Evolutionary conservation across 306 rosid species (phyloP), one percentile per base, ranked within the genome.

Genomic region (Calophaca sinica): DNA sequence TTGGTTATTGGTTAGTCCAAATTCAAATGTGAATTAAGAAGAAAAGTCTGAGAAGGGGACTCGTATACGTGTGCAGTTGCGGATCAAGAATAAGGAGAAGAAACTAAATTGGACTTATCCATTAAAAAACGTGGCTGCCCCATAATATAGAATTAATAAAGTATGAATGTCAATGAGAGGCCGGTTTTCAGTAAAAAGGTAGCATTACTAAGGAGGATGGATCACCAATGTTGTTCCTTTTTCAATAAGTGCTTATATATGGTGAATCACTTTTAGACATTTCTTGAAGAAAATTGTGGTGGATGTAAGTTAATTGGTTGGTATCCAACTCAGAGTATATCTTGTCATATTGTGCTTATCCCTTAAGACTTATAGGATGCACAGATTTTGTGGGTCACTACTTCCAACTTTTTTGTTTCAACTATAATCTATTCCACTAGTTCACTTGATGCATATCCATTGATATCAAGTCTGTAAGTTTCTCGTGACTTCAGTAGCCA

Each of bases 401-500:
- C 14, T 9, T 46, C 9, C 64, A 68, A 52, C 77, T 11, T 60
- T 59, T 74, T 60, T 5, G 53, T 11, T 60, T 49, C 50, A 59
- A 67, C 75, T 20, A 50, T 65, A 10, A 59, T 38, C 58, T 48
- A 7, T 64, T 73, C 69, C 79, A 53, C 46, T 49, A 4, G 39
- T 29, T 49, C 41, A 10, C 11, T 59, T 46, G 3, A 68, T 68
- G 44, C 32, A 49, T 74, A 74, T 74, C 79, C 70, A 51, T 66
- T 45, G 57, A 50, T 26, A 60, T 48, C 12, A 5, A 65, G 57
- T 57, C 29, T 65, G 20, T 14, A 58, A 49, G 48, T 49, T 49
- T 81, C 81, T 62, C 81, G 73, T 81, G 77, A 81, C 69, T 69
- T 68, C 49, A 5, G 5, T 35, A 58, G 72, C 51, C 41, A 39